Evolutionary conservation across 2,329 filamentous ascomycete species (phyloP).

Genomic region (Ascochyta pisi): DNA sequence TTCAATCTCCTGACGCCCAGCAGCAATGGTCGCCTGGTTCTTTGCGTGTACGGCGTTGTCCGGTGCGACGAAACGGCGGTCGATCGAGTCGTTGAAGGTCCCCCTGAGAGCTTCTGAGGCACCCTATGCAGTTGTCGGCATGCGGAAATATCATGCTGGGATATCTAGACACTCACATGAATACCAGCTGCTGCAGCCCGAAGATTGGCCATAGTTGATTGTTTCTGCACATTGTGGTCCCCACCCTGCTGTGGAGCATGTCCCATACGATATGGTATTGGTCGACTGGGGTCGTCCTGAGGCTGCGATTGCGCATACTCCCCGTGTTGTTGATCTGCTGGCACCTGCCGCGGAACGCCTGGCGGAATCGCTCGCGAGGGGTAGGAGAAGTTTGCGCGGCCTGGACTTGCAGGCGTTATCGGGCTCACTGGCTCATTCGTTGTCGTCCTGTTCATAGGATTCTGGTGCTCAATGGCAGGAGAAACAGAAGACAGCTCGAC

Average conservation of each 20-base stretch:
- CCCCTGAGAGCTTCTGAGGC: constrained; percentile 47
- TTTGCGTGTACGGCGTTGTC: constrained; percentile 39
- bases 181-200: constrained; percentile 46
- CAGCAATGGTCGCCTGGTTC: constrained; percentile 43
- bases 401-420: constrained; percentile 37
- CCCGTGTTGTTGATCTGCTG: constrained; percentile 19
- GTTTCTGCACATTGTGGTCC: constrained; percentile 27
- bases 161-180: constrained; percentile 33
- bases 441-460: constrained; percentile 37
- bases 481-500: constrained; percentile 45
- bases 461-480: constrained; percentile 42
- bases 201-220: constrained; percentile 42
- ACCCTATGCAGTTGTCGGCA: constrained; percentile 31
- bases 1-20: constrained; percentile 43
- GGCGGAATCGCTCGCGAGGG: constrained; percentile 41
- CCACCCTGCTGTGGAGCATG: constrained; percentile 21
- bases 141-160: neutral
- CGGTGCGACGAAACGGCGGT: constrained; percentile 35
- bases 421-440: constrained; percentile 32
- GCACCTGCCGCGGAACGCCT: constrained; percentile 41
- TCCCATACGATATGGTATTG: constrained; percentile 31
- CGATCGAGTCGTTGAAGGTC: constrained; percentile 43
- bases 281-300: constrained; percentile 24
- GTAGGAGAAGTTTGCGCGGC: constrained; percentile 46
- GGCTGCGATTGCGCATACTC: constrained; percentile 9